Conservation (phyloP, 225 moss, liverwort and hornwort species). For the Physcomitrium patens region DNA sequence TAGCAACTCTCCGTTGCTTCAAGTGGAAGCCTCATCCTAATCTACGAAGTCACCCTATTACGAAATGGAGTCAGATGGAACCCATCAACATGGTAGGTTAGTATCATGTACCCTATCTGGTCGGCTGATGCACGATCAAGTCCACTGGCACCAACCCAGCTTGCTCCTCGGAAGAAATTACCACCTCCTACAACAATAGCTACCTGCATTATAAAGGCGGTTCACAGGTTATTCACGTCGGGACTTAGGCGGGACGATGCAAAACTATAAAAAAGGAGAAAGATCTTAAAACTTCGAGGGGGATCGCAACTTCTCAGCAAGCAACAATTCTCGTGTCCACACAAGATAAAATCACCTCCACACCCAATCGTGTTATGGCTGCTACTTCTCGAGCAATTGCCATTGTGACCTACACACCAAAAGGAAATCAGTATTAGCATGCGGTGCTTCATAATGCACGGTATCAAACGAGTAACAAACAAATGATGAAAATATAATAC, state of each 20-base stretch:
- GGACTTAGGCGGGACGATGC: not conserved
- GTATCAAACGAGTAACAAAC: no score
- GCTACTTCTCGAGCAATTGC: slow-evolving; percentile 93
- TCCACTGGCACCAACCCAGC: slow-evolving; percentile 93
- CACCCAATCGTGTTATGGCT: slow-evolving; percentile 79
- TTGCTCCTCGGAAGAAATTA: slow-evolving; percentile 91
- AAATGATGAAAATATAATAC: no score
- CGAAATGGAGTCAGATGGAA: slow-evolving; percentile 6
- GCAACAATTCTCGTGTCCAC: not conserved
- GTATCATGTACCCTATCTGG: slow-evolving; percentile 70
- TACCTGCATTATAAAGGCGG: slow-evolving; percentile 53
- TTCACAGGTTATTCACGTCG: not conserved
- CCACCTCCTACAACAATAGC: slow-evolving; percentile 95
- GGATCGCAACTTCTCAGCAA: not conserved
- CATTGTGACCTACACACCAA: slow-evolving; percentile 73
- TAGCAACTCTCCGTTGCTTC: no score
- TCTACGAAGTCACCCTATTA: not conserved
- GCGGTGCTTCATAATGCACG: no score
- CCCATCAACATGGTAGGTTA: not conserved
- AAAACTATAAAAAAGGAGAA: not conserved
- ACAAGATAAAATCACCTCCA: slow-evolving; percentile 60
- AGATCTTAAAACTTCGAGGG: not conserved
- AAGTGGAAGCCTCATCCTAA: no score
- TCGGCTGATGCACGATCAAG: slow-evolving; percentile 94
- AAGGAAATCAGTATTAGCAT: not conserved